A percentile compares a stretch with the other conserved stretches of the same genome.
Conservation (phyloP, 2,329 filamentous ascomycete genomes). For the Colletotrichum sp. region DNA sequence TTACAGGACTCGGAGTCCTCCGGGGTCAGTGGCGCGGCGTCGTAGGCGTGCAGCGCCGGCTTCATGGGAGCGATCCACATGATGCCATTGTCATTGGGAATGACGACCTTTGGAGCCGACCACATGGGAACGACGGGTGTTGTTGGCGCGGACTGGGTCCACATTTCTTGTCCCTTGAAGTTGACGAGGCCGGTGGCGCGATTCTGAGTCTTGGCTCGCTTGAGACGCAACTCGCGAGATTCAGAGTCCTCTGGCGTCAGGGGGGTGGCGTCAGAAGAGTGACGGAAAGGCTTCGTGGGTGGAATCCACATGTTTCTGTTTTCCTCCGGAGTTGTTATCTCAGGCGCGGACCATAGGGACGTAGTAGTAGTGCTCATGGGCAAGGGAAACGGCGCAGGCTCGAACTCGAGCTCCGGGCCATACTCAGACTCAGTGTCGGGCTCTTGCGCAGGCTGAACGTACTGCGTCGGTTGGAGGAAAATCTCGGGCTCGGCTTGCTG, state of each 20-base stretch:
- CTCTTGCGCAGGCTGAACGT: not conserved
- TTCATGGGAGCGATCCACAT: constrained; percentile 4
- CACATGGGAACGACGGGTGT: not conserved
- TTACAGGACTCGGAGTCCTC: constrained; percentile 6
- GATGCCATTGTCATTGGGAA: not conserved
- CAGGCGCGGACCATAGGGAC: constrained; percentile 7
- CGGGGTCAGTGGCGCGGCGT: not conserved
- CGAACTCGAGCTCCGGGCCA: not conserved
- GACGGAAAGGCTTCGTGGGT: not conserved
- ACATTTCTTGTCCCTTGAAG: constrained; percentile 15
- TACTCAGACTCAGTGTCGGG: not conserved
- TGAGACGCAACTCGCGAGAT: constrained; percentile 5
- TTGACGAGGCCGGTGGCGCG: constrained; percentile 15
- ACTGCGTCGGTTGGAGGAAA: not conserved
- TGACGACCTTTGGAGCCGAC: not conserved
- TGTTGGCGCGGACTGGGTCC: not conserved
- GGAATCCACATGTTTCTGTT: constrained; percentile 1
- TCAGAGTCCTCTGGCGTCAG: constrained; percentile 9
- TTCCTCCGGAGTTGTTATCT: not conserved
- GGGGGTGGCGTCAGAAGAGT: not conserved
- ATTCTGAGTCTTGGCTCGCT: not conserved
- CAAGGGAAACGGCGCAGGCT: not conserved
- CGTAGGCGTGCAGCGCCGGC: not conserved
- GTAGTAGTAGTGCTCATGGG: not conserved
- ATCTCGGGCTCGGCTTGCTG: constrained; percentile 9